Conservation (phyloP, 179 eudicot species). For the Drosera spatulata region DNA sequence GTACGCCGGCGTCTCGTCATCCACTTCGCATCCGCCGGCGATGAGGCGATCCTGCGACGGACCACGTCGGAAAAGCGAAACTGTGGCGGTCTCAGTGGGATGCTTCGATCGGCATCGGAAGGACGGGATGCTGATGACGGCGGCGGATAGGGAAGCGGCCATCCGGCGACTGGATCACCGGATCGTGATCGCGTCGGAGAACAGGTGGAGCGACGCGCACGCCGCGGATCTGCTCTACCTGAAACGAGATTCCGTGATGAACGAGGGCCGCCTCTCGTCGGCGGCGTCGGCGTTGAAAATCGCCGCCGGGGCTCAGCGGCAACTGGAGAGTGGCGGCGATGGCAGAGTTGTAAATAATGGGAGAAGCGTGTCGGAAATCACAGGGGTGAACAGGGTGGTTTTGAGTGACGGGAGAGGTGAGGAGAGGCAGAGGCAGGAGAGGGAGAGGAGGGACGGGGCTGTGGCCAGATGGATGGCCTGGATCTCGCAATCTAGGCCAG, state of each 20-base stretch:
- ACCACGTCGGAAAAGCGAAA: background rate
- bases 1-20: constrained; percentile 47
- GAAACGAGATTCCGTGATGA: constrained; percentile 55
- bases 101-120: constrained; percentile 30
- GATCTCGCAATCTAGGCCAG: constrained; percentile 22
- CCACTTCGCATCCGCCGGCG: constrained; percentile 7
- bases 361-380: constrained; percentile 90
- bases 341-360: constrained; percentile 47
- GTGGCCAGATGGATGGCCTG: constrained; percentile 30
- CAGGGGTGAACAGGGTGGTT: constrained; percentile 44
- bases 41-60: constrained; percentile 40
- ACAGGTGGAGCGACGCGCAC: constrained; percentile 77
- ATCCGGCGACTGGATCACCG: constrained; percentile 35
- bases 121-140: constrained; percentile 33
- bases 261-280: constrained; percentile 29
- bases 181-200: constrained; percentile 29
- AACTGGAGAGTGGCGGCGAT: constrained; percentile 3
- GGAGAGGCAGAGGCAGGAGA: constrained; percentile 8
- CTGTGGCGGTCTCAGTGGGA: constrained; percentile 9
- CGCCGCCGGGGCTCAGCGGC: constrained; percentile 13
- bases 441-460: constrained; percentile 14
- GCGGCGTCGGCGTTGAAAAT: constrained; percentile 7
- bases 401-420: constrained; percentile 2
- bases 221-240: constrained; percentile 53
- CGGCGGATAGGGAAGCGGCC: constrained; percentile 1